Evolutionary conservation across 345 rosid species (phyloP).

Genomic region (Streptanthus diversifolius): DNA sequence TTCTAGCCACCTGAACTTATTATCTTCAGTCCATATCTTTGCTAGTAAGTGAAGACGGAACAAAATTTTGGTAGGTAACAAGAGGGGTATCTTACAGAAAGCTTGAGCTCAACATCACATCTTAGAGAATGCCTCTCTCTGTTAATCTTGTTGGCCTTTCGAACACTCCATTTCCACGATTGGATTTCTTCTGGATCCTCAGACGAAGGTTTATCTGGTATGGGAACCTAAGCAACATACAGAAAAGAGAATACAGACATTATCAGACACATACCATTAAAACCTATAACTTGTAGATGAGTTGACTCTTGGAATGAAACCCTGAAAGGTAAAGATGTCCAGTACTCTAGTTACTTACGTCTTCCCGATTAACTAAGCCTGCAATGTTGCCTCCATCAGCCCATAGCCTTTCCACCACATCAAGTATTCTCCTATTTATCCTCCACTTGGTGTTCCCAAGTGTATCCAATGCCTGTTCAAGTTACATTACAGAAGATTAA

Average conservation of each 20-base stretch:
- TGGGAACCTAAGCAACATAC: slow-evolving; percentile 44
- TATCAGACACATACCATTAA: not conserved
- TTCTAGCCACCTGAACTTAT: slow-evolving; percentile 75
- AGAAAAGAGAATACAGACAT: not conserved
- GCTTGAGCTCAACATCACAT: slow-evolving; percentile 92
- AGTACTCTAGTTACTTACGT: slow-evolving; percentile 68
- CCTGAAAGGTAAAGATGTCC: not conserved
- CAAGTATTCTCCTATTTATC: slow-evolving; percentile 68
- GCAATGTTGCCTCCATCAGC: slow-evolving; percentile 79
- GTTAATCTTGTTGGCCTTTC: slow-evolving; percentile 73
- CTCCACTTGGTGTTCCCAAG: slow-evolving; percentile 98
- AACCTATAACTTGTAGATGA: not conserved
- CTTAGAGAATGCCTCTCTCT: slow-evolving; percentile 89
- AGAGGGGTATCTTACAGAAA: slow-evolving; percentile 59
- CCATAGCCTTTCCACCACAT: slow-evolving; percentile 84
- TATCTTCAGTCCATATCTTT: slow-evolving; percentile 24
- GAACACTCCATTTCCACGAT: slow-evolving; percentile 76
- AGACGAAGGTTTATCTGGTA: slow-evolving; percentile 64
- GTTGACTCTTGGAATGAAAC: not conserved
- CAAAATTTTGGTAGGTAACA: not conserved
- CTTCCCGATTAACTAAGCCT: slow-evolving; percentile 81
- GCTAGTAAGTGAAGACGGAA: slow-evolving; percentile 20
- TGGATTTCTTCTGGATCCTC: slow-evolving; percentile 62
- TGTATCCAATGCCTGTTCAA: slow-evolving; percentile 81
- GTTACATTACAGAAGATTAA: not conserved